Evolutionary conservation across 75 land plant species (phyloP), one percentile per base, ranked within the genome.

Genomic region (Azolla pinnata): DNA sequence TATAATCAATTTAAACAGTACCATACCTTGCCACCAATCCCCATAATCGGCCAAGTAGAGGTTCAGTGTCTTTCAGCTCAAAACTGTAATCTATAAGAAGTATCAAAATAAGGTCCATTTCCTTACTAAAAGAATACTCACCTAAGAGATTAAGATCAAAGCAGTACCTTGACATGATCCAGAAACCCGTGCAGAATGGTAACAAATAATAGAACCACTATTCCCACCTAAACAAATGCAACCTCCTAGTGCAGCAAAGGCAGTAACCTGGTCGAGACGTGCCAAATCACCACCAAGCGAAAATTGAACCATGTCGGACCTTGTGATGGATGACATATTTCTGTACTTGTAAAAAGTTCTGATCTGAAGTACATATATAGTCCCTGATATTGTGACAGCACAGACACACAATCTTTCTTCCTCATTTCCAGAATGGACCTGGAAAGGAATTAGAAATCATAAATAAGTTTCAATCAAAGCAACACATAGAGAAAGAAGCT

Each of bases 1-100:
- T 38, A 8, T 10, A 7, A 28, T 21, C 14, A 31, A 45, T 34
- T 2, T 14, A 2, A 28, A 38, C 12, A 8, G 2, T 29, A 8
- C 20, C 19, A 29, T 67, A 90, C 97, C 90, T 86, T 42, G 87
- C 76, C 54, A 83, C 66, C 25, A 86, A 60, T 52, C 87, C 83
- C 97, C 88, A 91, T 54, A 91, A 60, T 9, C 88, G 83, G 35
- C 83, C 75, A 14, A 87, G 59, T 25, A 86, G 87, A 47, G 65
- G 67, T 66, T 91, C 97, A 23, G 45, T 58, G 54, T 69, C 75
- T 57, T 72, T 77, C 51, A 77, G 60, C 55, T 77, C 80, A 63
- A 61, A 73, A 25, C 57, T 45, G 49, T 17, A 14, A 18, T 46
- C 49, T 46, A 23, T 14, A 46, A 46, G 21, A 18, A 46, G 14